These are phyloP conservation scores for Rhodotorula sphaerocarpa DNA, from an alignment of 768 basidiomycete genomes.

Conservation along the genomic window DNA sequence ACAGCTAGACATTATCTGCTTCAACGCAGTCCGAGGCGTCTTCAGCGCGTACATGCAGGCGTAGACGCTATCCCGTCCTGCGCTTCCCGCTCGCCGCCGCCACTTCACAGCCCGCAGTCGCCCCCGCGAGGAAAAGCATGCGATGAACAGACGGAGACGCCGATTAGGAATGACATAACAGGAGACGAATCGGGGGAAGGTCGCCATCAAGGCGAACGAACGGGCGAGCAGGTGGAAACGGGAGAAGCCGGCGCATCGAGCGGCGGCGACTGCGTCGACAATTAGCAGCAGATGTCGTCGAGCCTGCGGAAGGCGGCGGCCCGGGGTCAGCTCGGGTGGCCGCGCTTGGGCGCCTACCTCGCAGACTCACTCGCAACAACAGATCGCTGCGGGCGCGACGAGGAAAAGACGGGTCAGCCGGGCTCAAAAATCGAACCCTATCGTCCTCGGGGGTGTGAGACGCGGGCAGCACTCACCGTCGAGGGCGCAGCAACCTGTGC, in stretches of 20 bases:
- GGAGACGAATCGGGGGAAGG: no score
- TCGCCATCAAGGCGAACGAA: background rate
- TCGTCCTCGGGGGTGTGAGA: no score
- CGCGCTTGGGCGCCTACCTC: background rate
- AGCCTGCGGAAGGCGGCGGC: background rate
- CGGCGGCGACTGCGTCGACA: background rate
- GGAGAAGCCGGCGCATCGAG: no score
- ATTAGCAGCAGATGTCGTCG: background rate
- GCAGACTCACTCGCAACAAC: background rate
- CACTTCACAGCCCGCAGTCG: no score
- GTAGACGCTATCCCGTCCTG: no score
- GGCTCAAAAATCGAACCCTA: no score
- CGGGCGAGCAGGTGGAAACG: background rate
- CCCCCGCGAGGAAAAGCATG: no score
- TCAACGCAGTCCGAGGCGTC: constrained; percentile 29
- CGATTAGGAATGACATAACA: no score
- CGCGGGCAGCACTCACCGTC: background rate
- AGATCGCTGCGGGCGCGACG: background rate
- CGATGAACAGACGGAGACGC: no score
- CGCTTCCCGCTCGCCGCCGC: no score
- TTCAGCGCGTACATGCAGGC: constrained; percentile 6
- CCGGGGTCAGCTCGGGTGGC: background rate
- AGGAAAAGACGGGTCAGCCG: no score
- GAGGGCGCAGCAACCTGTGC: background rate
- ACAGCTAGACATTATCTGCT: constrained; percentile 16